Evolutionary conservation across 2,329 filamentous ascomycete species (phyloP), one percentile per base, ranked within the genome.

Genomic region (Aspergillus cejpii): DNA sequence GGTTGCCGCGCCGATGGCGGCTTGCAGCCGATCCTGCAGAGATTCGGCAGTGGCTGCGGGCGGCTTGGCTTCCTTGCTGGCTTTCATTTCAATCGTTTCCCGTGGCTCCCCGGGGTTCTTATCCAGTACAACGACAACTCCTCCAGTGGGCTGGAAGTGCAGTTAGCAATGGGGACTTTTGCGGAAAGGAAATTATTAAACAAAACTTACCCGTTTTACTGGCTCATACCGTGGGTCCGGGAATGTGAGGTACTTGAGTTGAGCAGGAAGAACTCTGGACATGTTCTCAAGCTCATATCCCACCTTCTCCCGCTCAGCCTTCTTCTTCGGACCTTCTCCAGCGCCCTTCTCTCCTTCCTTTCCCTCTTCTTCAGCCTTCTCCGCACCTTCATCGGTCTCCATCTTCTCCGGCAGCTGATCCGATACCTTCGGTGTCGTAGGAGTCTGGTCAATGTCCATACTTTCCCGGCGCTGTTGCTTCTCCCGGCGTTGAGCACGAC

Each of bases 201-300:
- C 23, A 14, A 41, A 44, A 68, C 75, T 65, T 72, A 91, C 87
- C 80, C 94, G 83, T 73, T 87, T 87, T 52, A 97, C 90, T 27
- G 92, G 91, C 75, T 86, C 87, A 70, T 96, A 98, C 57, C 94
- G 83, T 37, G 87, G 86, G 52, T 87, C 80, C 39, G 87, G 81
- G 76, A 98, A 95, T 67, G 82, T 94, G 62, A 98, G 87, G 67
- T 91, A 96, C 74, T 94, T 95, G 61, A 97, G 79, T 72, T 98
- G 92, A 37, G 81, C 80, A 1, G 90, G 92, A 38, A 98, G 79
- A 27, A 98, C 89, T 58, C 92, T 81, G 43, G 86, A 94, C 88
- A 98, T 94, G 74, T 98, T 98, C 63, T 92, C 87, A 50, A 98
- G 79, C 53, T 96, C 89, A 65, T 92, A 96, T 56, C 92, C 92